Evolutionary conservation across 31 red algal genomes (phyloP), one percentile per base, ranked within the genome.

Genomic region (Endocladia muricata): DNA sequence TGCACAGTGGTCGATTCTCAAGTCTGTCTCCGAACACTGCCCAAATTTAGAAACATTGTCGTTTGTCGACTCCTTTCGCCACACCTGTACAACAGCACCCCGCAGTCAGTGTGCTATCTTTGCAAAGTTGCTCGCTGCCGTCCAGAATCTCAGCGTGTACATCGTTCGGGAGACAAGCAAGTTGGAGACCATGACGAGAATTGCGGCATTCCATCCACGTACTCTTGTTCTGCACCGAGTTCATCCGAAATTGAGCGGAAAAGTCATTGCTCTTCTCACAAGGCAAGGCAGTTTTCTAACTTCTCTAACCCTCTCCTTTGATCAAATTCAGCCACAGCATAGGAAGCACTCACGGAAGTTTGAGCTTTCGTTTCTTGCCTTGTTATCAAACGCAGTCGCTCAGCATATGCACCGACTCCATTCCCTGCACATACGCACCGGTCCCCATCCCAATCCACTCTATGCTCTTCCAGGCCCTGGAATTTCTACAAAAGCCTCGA

Each of bases 21-120:
- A 22, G 25, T 22, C 55, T 4, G 55, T 58, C 6, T 22, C 55
- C 55, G 6, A 6, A 6, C 55, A 58, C 13, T 58, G 55, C 13
- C 55, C 55, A 58, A 58, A 28, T 15, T 22, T 58, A 22, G 25
- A 58, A 6, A 22, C 25, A 0, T 28, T 58, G 25, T 28, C 55
- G 6, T 58, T 58, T 58, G 55, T 58, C 55, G 55, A 58, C 55
- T 58, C 55, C 25, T 28, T 58, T 58, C 55, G 30, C 32, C 55
- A 58, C 32, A 58, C 55, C 0, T 58, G 55, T 15, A 58, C 55
- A 22, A 58, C 55, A 28, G 25, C 55, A 4, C 55, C 55, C 55
- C 55, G 30, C 32, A 28, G 25, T 15, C 55, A 58, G 13, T 58
- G 55, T 15, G 30, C 55, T 13, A 58, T 58, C 13, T 58, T 58